Base-by-base conservation (phyloP, 805 yeast species). In the Kuraishia floccosa region DNA sequence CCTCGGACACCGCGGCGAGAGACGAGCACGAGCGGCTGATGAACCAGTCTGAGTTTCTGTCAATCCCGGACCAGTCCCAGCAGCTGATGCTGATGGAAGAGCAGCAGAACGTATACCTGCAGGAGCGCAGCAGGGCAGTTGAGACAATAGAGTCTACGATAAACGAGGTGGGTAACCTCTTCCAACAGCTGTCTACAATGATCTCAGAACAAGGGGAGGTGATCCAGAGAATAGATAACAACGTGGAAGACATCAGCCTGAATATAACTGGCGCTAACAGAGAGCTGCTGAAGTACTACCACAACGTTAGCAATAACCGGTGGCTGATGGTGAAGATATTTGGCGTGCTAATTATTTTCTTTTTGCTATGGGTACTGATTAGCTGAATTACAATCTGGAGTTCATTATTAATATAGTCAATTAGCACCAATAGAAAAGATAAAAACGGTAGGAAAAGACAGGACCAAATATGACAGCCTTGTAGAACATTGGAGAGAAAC, bases 111-210 rank as follows among this genome's bases (percentile, higher is more conserved):
- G 58, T 58, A 7, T 26, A 26, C 20, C 20, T 26, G 19, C 20
- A 12, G 28, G 20, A 16, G 65, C 65, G 33, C 91, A 91, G 49
- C 59, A 87, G 34, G 28, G 98, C 98, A 0, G 96, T 91, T 31
- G 97, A 89, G 49, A 84, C 96, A 0, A 91, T 91, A 30, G 98
- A 91, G 51, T 70, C 85, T n/a, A 91, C 98, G 0, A 91, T 91
- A 38, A 89, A 89, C 47, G 97, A 91, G 54, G 94, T 91, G 30
- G 98, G 98, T 26, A 80, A 82, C 30, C 65, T 91, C 37, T 91
- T 91, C 59, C 89, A 83, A 45, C 98, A 91, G 55, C 65, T 91
- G 44, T 95, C 97, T 4, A 80, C 94, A 1, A 89, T 91, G 97
- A 96, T 91, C 6, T 86, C 83, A 38, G 97, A 91, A 53, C 98